Base-by-base conservation (phyloP, 805 yeast species). In the Dipodascopsis uninucleata region DNA sequence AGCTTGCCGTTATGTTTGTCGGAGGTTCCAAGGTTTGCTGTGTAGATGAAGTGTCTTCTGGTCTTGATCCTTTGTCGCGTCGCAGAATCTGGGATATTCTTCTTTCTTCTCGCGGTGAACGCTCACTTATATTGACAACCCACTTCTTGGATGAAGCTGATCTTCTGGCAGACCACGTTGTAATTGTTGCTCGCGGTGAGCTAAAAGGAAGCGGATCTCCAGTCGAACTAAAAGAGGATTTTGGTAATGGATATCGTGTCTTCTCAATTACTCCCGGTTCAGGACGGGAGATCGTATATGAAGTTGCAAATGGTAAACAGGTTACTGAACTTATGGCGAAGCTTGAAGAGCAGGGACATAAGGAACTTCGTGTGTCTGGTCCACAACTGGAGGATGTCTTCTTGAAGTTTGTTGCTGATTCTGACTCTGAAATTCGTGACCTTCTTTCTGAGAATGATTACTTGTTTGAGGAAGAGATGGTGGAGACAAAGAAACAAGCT, bases 81-180 rank as follows among this genome's bases (percentile, higher is more conserved):
- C 58, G 68, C 7, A 58, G 58, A 31, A 64, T 64, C 28, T 64
- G 68, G 68, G 66, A 64, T 36, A 64, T 64, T 38, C 36, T 64
- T 5, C 49, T 61, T 8, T 48, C 61, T 6, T 54, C 56, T 16
- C 57, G 66, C 12, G 65, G 64, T 4, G 43, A 58, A 9, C 50
- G 53, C 4, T 50, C 65, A 2, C 53, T 64, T 22, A 47, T 64
- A 22, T 47, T 64, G 21, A 64, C 68, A 0, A 64, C 68, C 1
- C 68, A 64, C 46, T 64, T 65, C 44, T 51, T 64, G 22, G 68
- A 64, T 37, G 68, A 64, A 37, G 68, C 68, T 3, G 68, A 64
- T 44, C 33, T 63, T n/a, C 53, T 65, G 10, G 56, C 67, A 12
- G 68, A 64, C 47, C 53, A 61, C 17, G 47, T 64, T 32, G 64